Evolutionary conservation across 2,329 filamentous ascomycete species (phyloP), one percentile per base, ranked within the genome.

Genomic region (Alternaria burnsii): DNA sequence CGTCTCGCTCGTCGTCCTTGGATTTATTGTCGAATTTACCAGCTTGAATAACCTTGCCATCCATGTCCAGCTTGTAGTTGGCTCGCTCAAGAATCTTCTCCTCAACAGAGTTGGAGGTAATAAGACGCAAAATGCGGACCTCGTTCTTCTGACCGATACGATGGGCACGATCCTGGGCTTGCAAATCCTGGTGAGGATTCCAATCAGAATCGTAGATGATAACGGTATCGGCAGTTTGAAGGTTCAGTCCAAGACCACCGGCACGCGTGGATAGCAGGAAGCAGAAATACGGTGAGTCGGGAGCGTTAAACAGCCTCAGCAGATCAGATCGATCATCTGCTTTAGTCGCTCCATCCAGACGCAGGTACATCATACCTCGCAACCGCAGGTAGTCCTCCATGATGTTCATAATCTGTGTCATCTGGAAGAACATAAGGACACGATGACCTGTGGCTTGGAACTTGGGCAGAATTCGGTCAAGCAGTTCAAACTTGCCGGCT

Each of bases 361-460:
- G 93, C 68, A 99, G 85, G 77, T 97, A 99, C 73, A 91, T 86
- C 69, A 97, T 85, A 47, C 90, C 91, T 66, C 92, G 88, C 74
- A 93, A 90, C 4, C 94, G 90, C 64, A 99, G 81, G 78, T 97
- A 99, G 78, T 99, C 95, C 72, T 99, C 95, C 95, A 99, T 98
- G 74, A 99, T 99, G 81, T 99, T 97, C 95, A 99, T 99, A 77
- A 99, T 99, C 63, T 97, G 94, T 4, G 95, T 99, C 95, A 99
- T 99, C 79, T 99, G 95, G 86, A 99, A 99, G 87, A 99, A 99
- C 91, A 99, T 98, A 78, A 99, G 85, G 28, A 98, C 93, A 80
- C 95, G 91, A 87, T 99, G 95, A 16, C 93, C 93, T 1, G 92
- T 94, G 3, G 87, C 89, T 70, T 92, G 88, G 80, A 99, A 98